A percentile compares a stretch with the other conserved stretches of the same genome.
Conservation (phyloP, 2,329 filamentous ascomycete genomes). For the Pseudofabraea citricarpa region DNA sequence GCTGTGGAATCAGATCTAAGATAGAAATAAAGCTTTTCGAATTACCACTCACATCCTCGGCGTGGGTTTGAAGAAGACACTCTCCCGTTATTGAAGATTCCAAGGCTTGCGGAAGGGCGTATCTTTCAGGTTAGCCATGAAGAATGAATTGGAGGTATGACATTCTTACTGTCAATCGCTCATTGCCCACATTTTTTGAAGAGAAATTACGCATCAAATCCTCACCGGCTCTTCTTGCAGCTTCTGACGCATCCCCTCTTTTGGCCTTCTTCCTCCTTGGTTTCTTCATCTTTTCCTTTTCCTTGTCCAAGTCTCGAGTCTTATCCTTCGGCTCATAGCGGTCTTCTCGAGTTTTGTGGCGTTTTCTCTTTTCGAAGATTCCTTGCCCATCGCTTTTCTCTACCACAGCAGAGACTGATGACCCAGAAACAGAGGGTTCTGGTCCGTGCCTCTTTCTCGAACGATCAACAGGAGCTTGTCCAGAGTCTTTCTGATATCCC, state of each 20-base stretch:
- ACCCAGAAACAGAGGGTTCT: too few species aligned
- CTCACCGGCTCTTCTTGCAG: slow-evolving; percentile 24
- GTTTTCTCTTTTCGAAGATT: slow-evolving; percentile 39
- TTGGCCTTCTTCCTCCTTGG: slow-evolving; percentile 5
- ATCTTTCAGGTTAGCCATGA: slow-evolving; percentile 26
- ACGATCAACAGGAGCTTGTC: too few species aligned
- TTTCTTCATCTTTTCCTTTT: slow-evolving; percentile 20
- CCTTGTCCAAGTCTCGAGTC: slow-evolving; percentile 20
- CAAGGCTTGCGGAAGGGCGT: slow-evolving; percentile 31
- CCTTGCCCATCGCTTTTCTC: too few species aligned
- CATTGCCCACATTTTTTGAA: slow-evolving; percentile 46
- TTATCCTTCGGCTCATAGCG: slow-evolving; percentile 45
- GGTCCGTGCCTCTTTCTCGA: too few species aligned
- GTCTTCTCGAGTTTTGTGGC: slow-evolving; percentile 51
- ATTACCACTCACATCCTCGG: slow-evolving; percentile 33
- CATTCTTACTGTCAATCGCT: slow-evolving; percentile 47
- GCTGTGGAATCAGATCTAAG: slow-evolving; percentile 3
- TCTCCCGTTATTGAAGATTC: slow-evolving; percentile 41
- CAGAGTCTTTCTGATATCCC: too few species aligned
- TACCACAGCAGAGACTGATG: too few species aligned
- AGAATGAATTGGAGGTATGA: background rate
- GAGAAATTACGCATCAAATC: slow-evolving; percentile 52
- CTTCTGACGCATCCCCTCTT: slow-evolving; percentile 12
- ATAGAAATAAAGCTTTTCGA: background rate
- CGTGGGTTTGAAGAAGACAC: slow-evolving; percentile 29